Evolutionary conservation across 352 stramenopile species (phyloP).

Genomic region (Phytophthora meadii): DNA sequence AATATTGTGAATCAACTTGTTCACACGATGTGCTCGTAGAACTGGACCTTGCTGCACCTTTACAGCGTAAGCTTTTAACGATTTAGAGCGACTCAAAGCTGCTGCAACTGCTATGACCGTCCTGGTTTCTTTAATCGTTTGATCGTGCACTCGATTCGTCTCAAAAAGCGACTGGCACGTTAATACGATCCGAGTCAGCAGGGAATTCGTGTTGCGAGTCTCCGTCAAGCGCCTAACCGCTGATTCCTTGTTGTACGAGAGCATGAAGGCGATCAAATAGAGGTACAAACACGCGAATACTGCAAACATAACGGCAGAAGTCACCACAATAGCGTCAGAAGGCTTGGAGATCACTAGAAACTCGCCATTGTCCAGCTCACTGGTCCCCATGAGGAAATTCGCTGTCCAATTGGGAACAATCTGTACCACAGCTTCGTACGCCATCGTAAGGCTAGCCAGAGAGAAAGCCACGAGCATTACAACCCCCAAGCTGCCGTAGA

Average conservation of each 20-base stretch:
- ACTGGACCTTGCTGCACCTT: constrained; percentile 4
- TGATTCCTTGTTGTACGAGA: constrained; percentile 25
- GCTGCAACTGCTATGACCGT: background rate
- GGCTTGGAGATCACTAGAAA: constrained; percentile 48
- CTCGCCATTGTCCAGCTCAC: constrained; percentile 42
- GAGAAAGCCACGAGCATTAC: constrained; percentile 40
- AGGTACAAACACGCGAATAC: constrained; percentile 36
- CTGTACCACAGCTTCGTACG: constrained; percentile 42
- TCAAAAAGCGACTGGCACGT: constrained; percentile 5
- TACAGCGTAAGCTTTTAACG: background rate
- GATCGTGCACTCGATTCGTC: background rate
- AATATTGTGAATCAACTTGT: constrained; percentile 16
- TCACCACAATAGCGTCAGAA: constrained; percentile 26
- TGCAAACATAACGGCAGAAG: constrained; percentile 36
- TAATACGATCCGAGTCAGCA: constrained; percentile 3
- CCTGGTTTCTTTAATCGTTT: background rate
- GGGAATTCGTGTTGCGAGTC: too few relatives aligned
- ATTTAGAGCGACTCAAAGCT: background rate
- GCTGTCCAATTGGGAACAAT: constrained; percentile 41
- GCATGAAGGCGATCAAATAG: constrained; percentile 30
- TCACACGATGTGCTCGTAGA: background rate
- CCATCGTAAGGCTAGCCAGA: constrained; percentile 25
- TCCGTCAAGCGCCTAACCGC: constrained; percentile 7
- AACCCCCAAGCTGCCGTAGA: constrained; percentile 24
- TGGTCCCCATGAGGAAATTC: constrained; percentile 45